These are phyloP conservation scores for Rhodotorula sp. DNA, from an alignment of 1,284 basidiomycete species.

Conservation along the genomic window DNA sequence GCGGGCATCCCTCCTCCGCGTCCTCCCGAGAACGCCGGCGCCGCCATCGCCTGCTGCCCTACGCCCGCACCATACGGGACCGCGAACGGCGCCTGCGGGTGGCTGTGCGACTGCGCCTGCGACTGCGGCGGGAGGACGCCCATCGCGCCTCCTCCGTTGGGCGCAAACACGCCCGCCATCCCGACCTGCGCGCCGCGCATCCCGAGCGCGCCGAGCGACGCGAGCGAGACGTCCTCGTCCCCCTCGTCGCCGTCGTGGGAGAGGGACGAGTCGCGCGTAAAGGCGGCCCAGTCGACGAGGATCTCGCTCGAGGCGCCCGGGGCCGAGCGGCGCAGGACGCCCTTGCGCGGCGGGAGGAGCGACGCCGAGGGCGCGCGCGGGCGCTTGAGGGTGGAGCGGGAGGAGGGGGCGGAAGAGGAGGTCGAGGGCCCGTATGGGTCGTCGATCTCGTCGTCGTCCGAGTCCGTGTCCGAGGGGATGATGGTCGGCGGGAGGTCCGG, in stretches of 20 bases:
- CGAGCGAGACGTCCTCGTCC: conserved; percentile 22
- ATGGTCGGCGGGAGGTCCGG: conserved; percentile 7
- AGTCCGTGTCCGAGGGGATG: conserved; percentile 15
- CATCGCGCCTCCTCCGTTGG: too few relatives aligned
- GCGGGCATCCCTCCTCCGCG: background rate
- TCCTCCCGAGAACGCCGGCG: background rate
- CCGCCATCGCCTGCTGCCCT: background rate
- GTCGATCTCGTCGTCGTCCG: conserved; percentile 8
- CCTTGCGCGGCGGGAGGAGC: background rate
- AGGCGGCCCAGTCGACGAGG: conserved; percentile 28
- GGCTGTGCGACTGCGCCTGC: background rate
- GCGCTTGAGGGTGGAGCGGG: background rate
- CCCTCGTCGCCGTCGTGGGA: background rate
- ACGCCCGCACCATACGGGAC: conserved; percentile 4
- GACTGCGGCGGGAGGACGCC: too few relatives aligned
- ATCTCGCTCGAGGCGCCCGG: conserved; percentile 6
- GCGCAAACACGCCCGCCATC: conserved; percentile 14
- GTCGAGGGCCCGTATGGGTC: background rate
- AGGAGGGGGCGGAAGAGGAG: background rate
- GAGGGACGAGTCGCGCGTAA: conserved; percentile 10
- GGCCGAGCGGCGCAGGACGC: conserved; percentile 5
- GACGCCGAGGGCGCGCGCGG: conserved; percentile 7
- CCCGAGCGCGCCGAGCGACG: conserved; percentile 22
- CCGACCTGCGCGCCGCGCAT: conserved; percentile 23
- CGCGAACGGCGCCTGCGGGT: background rate